A percentile compares a stretch with the other conserved stretches of the same genome.
phyloP scores from a whole-genome alignment of 2,329 filamentous ascomycete species.

The Exophiala sideris region DNA sequence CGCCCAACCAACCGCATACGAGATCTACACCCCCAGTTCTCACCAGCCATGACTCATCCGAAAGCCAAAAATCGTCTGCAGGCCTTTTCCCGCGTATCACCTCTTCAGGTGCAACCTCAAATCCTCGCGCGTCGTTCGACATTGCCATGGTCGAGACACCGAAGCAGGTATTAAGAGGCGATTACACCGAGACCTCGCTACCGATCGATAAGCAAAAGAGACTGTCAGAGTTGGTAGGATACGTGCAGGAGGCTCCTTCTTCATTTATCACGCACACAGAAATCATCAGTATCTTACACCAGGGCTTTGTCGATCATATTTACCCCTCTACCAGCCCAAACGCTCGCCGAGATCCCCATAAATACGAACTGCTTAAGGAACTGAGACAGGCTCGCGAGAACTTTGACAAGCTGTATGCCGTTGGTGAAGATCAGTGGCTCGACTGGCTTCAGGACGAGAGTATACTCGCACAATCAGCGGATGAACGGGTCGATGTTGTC shows the following conservation, averaged over 20 bases:
- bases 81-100: constrained; percentile 15
- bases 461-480: constrained; percentile 52
- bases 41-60: constrained; percentile 40
- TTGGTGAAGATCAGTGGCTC: constrained; percentile 61
- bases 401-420: constrained; percentile 61
- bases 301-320: constrained; percentile 46
- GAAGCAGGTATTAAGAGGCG: constrained; percentile 37
- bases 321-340: constrained; percentile 43
- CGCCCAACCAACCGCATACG: constrained; percentile 44
- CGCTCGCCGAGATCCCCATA: constrained; percentile 43
- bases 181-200: constrained; percentile 43
- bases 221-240: constrained; percentile 40
- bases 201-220: constrained; percentile 39
- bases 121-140: constrained; percentile 41
- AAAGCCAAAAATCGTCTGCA: constrained; percentile 34
- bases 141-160: constrained; percentile 45
- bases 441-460: constrained; percentile 64
- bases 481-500: constrained; percentile 58
- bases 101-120: constrained; percentile 20
- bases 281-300: constrained; percentile 47
- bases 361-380: constrained; percentile 47
- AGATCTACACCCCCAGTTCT: constrained; percentile 39
- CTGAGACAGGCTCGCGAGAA: constrained; percentile 51
- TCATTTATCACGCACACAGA: constrained; percentile 46
- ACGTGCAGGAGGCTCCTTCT: constrained; percentile 46